Base-by-base conservation (phyloP, 257 asterid species). In the Mitragyna speciosa region DNA sequence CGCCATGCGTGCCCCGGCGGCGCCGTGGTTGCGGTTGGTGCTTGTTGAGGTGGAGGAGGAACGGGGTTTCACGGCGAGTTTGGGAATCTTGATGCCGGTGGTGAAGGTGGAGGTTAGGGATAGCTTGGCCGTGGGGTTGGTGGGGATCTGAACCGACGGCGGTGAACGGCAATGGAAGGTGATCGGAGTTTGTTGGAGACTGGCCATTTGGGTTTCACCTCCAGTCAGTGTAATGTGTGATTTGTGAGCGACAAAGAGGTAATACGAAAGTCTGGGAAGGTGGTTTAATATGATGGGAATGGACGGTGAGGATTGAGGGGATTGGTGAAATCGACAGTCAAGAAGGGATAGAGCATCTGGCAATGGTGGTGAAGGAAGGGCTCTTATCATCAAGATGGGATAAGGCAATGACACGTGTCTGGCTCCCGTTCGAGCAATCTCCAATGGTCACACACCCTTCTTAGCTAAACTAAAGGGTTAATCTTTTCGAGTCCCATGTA, bases 131-230 rank as follows among this genome's bases (percentile, higher is more conserved):
- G 90, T n/a, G 1, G 82, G 87, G 30, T 45, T 82, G 68, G 80
- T 69, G 12, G 59, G 80, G 82, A 84, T 71, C 36, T 86, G 87
- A n/a, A 90, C 28, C 31, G 90, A 83, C 28, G 82, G 89, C 14
- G 87, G 87, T 36, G 90, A 81, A 17, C 83, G 87, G 77, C 85
- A 81, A 10, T 77, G 93, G 83, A 87, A 86, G 3, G 92, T 82
- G 49, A 88, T 84, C 54, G 92, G 90, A 28, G 94, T 78, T 86
- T 88, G 96, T 66, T 90, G 95, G 11, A 92, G 80, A 24, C 90
- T 88, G 79, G 92, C 93, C 96, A 91, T 91, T 82, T 73, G 7
- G n/a, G 41, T 30, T 58, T 72, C 59, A 5, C 77, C 59, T 82
- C 75, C 51, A 16, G 45, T 26, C 24, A 70, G 75, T 31, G 65